Conservation (phyloP, 768 basidiomycete species). For the Amanita muscaria region DNA sequence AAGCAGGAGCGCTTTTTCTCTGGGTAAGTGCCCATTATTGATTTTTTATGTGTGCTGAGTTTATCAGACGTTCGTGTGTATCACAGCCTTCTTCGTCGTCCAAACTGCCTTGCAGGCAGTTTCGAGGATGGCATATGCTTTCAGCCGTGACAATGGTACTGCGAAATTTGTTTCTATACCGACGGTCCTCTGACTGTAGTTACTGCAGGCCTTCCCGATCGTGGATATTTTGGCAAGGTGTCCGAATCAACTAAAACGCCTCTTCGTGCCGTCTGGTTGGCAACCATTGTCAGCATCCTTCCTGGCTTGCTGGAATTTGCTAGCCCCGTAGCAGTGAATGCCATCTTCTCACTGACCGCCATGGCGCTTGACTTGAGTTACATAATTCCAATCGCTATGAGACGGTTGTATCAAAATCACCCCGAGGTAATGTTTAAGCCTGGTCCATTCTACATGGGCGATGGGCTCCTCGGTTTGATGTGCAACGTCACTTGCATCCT, state of each 20-base stretch:
- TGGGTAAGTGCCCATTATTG: constrained; percentile 42
- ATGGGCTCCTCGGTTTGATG: constrained; percentile 51
- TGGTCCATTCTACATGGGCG: constrained; percentile 81
- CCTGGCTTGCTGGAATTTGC: constrained; percentile 73
- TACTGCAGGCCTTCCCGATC: constrained; percentile 57
- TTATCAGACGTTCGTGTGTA: constrained; percentile 59
- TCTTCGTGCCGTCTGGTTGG: constrained; percentile 67
- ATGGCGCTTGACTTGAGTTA: constrained; percentile 75
- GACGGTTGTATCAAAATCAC: constrained; percentile 59
- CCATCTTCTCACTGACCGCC: constrained; percentile 75
- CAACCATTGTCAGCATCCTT: constrained; percentile 56
- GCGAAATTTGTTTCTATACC: neutral
- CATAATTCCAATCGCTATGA: constrained; percentile 73
- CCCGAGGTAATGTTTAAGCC: constrained; percentile 80
- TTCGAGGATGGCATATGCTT: constrained; percentile 76
- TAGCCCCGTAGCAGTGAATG: constrained; percentile 66
- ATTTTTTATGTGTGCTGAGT: neutral
- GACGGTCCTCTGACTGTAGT: constrained; percentile 2
- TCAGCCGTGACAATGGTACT: constrained; percentile 68
- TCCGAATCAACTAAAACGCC: constrained; percentile 61
- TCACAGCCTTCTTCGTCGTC: constrained; percentile 82
- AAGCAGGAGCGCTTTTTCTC: constrained; percentile 62
- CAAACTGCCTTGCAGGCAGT: constrained; percentile 78
- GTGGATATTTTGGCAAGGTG: constrained; percentile 67
- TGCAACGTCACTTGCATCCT: constrained; percentile 57